phyloP scores from a whole-genome alignment of 2,329 filamentous ascomycete species.

The Sporothrix humicola region DNA sequence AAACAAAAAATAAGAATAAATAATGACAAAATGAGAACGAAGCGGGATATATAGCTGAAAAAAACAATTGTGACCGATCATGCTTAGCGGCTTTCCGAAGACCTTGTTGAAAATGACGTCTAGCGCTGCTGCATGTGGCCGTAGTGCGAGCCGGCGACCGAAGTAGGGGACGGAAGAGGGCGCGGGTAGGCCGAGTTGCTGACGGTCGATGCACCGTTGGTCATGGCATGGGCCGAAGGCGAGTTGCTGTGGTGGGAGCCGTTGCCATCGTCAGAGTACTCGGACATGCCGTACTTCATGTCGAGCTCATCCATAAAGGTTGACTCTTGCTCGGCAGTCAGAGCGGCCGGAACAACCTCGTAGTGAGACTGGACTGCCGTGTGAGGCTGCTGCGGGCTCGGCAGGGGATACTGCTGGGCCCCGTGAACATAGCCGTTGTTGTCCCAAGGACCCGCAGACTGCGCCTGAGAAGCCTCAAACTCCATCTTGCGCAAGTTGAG shows the following conservation, averaged over 20 bases:
- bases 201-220: not conserved
- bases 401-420: not conserved
- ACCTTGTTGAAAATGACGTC: no score
- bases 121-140: not conserved
- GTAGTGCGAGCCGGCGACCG: not conserved
- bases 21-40: no score
- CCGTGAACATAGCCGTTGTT: not conserved
- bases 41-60: not conserved
- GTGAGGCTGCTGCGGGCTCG: not conserved
- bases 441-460: not conserved
- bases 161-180: not conserved
- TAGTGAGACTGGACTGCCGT: not conserved
- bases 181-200: not conserved
- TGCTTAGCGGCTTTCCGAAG: no score
- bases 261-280: not conserved
- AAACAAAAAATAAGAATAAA: no score
- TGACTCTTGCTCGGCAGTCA: not conserved
- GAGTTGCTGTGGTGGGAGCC: conserved; percentile 12
- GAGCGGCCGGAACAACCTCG: not conserved
- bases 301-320: not conserved
- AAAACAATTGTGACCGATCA: not conserved
- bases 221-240: not conserved
- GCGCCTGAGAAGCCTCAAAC: not conserved
- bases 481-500: not conserved
- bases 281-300: not conserved